phyloP scores from a whole-genome alignment of 192 early-diverging fungal genomes.

The Backusella tarrabulga region DNA sequence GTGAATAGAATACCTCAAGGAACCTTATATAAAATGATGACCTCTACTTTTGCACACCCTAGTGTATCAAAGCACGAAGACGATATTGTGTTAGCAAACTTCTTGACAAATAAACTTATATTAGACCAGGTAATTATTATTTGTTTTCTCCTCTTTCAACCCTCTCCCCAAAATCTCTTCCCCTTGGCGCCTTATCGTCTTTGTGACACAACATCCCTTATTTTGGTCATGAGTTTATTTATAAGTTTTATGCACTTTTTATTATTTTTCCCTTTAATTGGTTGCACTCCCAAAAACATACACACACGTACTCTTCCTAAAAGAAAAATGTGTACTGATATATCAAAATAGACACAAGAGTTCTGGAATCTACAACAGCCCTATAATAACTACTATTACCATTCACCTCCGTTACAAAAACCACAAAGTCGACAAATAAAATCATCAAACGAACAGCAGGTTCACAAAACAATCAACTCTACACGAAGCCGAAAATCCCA shows the following conservation, averaged over 20 bases:
- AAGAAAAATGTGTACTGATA: constrained; percentile 9
- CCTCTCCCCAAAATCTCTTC: background rate
- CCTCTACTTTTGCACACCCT: constrained; percentile 8
- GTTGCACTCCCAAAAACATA: constrained; percentile 3
- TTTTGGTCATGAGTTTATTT: constrained; percentile 23
- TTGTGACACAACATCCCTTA: background rate
- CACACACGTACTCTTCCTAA: background rate
- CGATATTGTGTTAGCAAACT: constrained; percentile 22
- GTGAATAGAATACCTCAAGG: background rate
- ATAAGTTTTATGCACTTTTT: constrained; percentile 19
- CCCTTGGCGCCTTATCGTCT: background rate
- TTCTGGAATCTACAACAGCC: constrained; percentile 6
- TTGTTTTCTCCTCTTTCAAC: background rate
- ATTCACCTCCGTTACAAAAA: background rate
- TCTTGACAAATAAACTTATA: constrained; percentile 9
- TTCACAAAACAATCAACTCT: background rate
- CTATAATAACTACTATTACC: background rate
- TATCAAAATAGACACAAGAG: constrained; percentile 12
- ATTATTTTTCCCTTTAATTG: constrained; percentile 5
- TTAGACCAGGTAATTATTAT: constrained; percentile 23
- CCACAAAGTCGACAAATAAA: constrained; percentile 7
- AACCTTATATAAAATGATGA: background rate
- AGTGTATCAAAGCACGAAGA: constrained; percentile 20
- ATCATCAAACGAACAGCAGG: background rate
- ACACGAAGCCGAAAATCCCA: background rate